phyloP scores from a whole-genome alignment of 2,329 filamentous ascomycete genomes.

The Trichoderma atroviride region DNA sequence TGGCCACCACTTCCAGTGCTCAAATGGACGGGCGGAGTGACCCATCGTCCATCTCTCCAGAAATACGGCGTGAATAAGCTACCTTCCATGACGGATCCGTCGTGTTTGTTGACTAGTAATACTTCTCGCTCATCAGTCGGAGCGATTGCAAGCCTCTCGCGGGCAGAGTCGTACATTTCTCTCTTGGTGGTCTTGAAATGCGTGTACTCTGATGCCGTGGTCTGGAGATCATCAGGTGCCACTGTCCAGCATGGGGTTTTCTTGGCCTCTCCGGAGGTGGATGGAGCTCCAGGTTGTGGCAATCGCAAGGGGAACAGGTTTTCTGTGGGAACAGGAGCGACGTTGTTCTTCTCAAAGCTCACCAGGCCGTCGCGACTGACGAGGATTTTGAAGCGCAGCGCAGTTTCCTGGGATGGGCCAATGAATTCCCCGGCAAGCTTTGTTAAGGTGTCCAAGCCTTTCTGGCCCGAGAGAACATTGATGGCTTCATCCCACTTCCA shows the following conservation, averaged over 20 bases:
- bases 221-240: slow-evolving; percentile 48
- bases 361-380: slow-evolving; percentile 55
- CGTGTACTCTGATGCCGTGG: slow-evolving; percentile 64
- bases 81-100: slow-evolving; percentile 78
- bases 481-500: slow-evolving; percentile 58
- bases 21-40: slow-evolving; percentile 68
- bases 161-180: slow-evolving; percentile 70
- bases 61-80: slow-evolving; percentile 84
- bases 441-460: slow-evolving; percentile 48
- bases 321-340: slow-evolving; percentile 45
- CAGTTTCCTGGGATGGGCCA: slow-evolving; percentile 37
- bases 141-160: slow-evolving; percentile 60
- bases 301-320: slow-evolving; percentile 62
- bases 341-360: slow-evolving; percentile 44
- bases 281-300: slow-evolving; percentile 45
- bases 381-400: slow-evolving; percentile 58
- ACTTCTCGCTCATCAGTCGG: slow-evolving; percentile 66
- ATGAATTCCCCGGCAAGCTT: slow-evolving; percentile 42
- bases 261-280: slow-evolving; percentile 32
- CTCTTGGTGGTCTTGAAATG: slow-evolving; percentile 84
- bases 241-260: slow-evolving; percentile 46
- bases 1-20: slow-evolving; percentile 70
- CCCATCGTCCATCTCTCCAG: slow-evolving; percentile 71
- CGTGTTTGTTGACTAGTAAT: slow-evolving; percentile 65
- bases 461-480: slow-evolving; percentile 47